These are phyloP conservation scores for Neltuma alba DNA, from an alignment of 306 rosid genomes.

Conservation along the genomic window DNA sequence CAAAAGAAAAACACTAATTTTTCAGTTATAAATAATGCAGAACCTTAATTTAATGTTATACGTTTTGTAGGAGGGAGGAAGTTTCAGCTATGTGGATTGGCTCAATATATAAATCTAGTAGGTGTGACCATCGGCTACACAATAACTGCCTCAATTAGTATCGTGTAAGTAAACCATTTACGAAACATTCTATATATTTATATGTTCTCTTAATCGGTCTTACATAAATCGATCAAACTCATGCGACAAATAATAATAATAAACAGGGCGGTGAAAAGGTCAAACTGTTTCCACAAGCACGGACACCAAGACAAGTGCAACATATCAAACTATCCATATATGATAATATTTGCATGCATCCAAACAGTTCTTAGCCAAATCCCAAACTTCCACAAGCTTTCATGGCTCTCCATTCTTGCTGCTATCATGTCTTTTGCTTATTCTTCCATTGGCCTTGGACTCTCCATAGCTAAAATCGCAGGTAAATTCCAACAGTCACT, in stretches of 20 bases:
- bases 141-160: conserved; percentile 90
- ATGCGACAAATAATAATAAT: background rate
- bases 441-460: conserved; percentile 87
- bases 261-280: conserved; percentile 82
- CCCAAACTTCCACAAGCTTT: conserved; percentile 82
- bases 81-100: conserved; percentile 86
- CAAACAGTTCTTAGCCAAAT: conserved; percentile 85
- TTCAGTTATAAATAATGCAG: too few species aligned
- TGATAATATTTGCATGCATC: conserved; percentile 74
- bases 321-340: conserved; percentile 67
- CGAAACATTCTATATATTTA: background rate
- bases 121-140: conserved; percentile 95
- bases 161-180: conserved; percentile 69
- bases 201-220: background rate
- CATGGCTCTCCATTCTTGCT: conserved; percentile 94
- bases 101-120: conserved; percentile 80
- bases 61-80: conserved; percentile 63
- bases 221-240: background rate
- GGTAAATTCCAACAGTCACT: background rate
- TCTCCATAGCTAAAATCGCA: conserved; percentile 71
- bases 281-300: conserved; percentile 84
- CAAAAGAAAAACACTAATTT: too few species aligned
- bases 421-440: conserved; percentile 98
- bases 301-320: conserved; percentile 67
- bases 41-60: too few species aligned